phyloP scores from a whole-genome alignment of 495 filamentous ascomycete species.

The Aspergillus affinis region DNA sequence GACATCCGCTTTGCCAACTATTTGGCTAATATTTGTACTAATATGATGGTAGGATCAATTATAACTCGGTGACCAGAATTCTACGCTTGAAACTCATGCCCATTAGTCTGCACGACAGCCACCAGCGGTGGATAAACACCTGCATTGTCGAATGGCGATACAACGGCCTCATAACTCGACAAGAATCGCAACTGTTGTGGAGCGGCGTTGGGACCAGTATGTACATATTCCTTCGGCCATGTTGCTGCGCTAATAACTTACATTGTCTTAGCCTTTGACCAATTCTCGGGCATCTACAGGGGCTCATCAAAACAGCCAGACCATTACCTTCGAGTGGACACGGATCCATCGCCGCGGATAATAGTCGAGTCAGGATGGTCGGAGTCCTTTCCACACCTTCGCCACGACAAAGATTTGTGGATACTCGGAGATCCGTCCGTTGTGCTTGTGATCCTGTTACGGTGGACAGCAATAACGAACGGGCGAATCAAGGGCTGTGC shows the following conservation, averaged over 20 bases:
- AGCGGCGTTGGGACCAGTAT: slow-evolving; percentile 9
- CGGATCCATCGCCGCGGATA: neutral
- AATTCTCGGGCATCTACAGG: slow-evolving; percentile 6
- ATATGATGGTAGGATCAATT: slow-evolving; percentile 9
- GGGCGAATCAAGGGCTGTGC: slow-evolving; percentile 6
- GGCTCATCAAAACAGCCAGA: slow-evolving; percentile 7
- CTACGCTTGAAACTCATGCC: slow-evolving; percentile 10
- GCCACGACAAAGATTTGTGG: slow-evolving; percentile 8
- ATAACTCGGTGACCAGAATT: neutral
- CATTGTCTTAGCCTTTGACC: slow-evolving; percentile 7
- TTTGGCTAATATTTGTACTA: neutral
- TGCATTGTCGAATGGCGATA: neutral
- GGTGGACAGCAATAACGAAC: slow-evolving; percentile 4
- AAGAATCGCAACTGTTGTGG: slow-evolving; percentile 5
- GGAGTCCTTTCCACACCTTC: slow-evolving; percentile 3
- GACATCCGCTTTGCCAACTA: slow-evolving; percentile 3
- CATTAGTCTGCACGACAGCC: slow-evolving; percentile 9
- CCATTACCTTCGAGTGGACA: slow-evolving; percentile 5
- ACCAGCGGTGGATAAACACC: slow-evolving; percentile 6
- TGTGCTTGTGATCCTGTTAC: slow-evolving; percentile 4
- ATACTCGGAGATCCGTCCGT: neutral
- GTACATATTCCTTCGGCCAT: slow-evolving; percentile 5
- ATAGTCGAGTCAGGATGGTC: slow-evolving; percentile 6
- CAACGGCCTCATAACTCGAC: neutral
- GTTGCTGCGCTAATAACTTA: slow-evolving; percentile 6